Percentiles rank a stretch among this genome's conserved stretches.
phyloP scores from a whole-genome alignment of 768 basidiomycete species.

The Amanita fuliginea region DNA sequence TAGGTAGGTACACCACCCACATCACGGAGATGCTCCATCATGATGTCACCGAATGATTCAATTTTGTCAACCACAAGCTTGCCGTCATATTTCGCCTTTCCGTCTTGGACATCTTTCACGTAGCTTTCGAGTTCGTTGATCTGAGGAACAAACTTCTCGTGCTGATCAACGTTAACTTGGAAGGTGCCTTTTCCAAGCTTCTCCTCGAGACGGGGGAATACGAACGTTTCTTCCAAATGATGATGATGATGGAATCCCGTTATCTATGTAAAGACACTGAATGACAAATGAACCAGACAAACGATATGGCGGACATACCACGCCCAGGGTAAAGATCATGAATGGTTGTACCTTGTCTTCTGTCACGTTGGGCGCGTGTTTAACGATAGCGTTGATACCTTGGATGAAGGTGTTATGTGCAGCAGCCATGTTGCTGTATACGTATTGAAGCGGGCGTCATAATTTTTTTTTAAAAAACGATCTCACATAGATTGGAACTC shows the following conservation, averaged over 20 bases:
- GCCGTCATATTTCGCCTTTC: conserved; percentile 43
- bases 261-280: conserved; percentile 7
- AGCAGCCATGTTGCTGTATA: conserved; percentile 18
- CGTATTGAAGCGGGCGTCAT: too few species aligned
- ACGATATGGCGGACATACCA: conserved; percentile 10
- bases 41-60: conserved; percentile 15
- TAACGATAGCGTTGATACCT: conserved; percentile 17
- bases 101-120: conserved; percentile 46
- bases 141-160: conserved; percentile 15
- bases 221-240: conserved; percentile 16
- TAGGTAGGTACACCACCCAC: conserved; percentile 7
- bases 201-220: conserved; percentile 16
- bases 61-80: conserved; percentile 13
- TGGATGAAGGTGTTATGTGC: conserved; percentile 20
- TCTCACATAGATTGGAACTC: conserved; percentile 19
- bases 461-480: too few species aligned
- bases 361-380: conserved; percentile 14
- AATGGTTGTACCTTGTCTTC: conserved; percentile 16
- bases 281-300: background rate
- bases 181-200: conserved; percentile 16
- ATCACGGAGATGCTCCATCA: conserved; percentile 17
- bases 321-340: conserved; percentile 15
- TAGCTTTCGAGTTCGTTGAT: conserved; percentile 15
- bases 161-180: conserved; percentile 17
- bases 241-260: conserved; percentile 19